Percentiles rank a stretch among this genome's conserved stretches.
These are phyloP conservation scores for Medicago arabica DNA, from an alignment of 306 rosid species.

Conservation along the genomic window DNA sequence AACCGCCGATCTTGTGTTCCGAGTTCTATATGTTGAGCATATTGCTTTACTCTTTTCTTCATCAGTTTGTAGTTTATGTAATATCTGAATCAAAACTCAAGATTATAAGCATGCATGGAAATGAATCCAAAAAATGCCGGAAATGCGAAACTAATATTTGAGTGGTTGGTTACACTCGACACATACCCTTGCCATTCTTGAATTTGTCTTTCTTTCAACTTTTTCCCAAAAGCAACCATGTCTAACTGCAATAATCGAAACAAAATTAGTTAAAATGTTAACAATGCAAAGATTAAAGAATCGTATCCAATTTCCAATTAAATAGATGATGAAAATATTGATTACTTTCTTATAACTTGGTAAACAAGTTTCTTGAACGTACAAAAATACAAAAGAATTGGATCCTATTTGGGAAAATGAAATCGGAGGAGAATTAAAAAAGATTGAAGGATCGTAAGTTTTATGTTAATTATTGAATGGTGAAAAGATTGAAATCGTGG, in stretches of 20 bases:
- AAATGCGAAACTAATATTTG: not conserved
- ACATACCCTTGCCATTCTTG: constrained; percentile 90
- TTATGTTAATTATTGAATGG: no score
- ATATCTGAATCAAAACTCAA: constrained; percentile 60
- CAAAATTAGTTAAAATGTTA: not conserved
- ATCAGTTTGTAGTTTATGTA: constrained; percentile 92
- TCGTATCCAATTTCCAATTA: no score
- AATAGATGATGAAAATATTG: no score
- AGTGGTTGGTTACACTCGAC: not conserved
- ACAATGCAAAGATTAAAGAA: no score
- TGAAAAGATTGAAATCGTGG: no score
- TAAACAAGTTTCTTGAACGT: no score
- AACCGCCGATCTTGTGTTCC: constrained; percentile 82
- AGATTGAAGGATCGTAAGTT: no score
- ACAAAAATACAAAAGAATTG: no score
- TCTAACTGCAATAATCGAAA: constrained; percentile 51
- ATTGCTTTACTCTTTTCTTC: constrained; percentile 89
- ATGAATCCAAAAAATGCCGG: constrained; percentile 23
- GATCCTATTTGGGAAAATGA: no score
- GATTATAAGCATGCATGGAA: constrained; percentile 30
- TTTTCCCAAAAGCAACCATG: constrained; percentile 99
- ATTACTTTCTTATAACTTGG: no score
- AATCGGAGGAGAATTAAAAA: no score
- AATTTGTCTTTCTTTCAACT: constrained; percentile 86
- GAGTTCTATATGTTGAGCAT: constrained; percentile 83